Evolutionary conservation across 2,329 filamentous ascomycete genomes (phyloP), one percentile per base, ranked within the genome.

Genomic region (Ceratocystis lukuohia): DNA sequence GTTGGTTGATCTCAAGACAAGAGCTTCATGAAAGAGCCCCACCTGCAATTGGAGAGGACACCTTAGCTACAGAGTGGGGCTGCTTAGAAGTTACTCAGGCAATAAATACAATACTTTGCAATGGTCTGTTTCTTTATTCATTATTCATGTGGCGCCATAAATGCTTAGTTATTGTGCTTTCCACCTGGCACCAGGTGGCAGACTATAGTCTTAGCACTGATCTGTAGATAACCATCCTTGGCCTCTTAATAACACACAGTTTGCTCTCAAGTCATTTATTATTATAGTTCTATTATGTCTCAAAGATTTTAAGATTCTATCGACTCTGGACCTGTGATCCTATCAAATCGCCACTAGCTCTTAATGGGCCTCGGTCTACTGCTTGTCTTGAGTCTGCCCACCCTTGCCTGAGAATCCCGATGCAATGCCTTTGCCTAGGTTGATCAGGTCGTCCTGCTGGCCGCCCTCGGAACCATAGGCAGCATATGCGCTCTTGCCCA

Each of bases 401-500:
- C 57, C 63, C 46, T 41, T 65, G 41, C 50, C 62, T 15, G 48
- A 33, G 44, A 69, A 69, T 8, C 67, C 65, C 20, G 57, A 65
- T 30, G 65, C 67, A 61, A 63, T 45, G 8, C 65, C 64, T 56
- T 65, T 69, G 25, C 67, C 70, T 15, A 71, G 65, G 12, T 68
- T 65, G n/a, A 61, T 30, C 30, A 70, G 30, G 53, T 69, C 50
- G 22, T 64, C 50, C 69, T 69, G 65, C 56, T 70, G 71, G 20
- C 66, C 69, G 15, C 64, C 67, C 25, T 70, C 69, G n/a, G 67
- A 68, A 8, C 66, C 63, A 67, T 72, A 75, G 2, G 68, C 73
- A 30, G 71, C 68, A n/a, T 74, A 73, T 4, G 74, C 73, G 28
- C 70, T 69, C 61, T 70, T 61, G n/a, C 67, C 69, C 56, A 70